phyloP scores from a whole-genome alignment of 208 protist species.

The Zelonia costaricensis region DNA sequence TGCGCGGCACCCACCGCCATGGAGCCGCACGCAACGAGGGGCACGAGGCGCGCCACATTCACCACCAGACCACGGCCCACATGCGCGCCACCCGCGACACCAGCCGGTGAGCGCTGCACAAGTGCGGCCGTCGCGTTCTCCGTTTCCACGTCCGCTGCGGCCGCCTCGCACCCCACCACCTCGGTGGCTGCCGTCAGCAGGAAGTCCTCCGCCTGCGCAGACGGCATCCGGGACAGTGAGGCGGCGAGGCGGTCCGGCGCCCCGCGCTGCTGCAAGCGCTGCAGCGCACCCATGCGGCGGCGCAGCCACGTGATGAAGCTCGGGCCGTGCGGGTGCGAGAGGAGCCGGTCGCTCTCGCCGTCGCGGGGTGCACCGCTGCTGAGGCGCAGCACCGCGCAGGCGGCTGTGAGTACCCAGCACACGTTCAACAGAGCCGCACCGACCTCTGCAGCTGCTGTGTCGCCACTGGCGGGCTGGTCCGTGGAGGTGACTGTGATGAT shows the following conservation, averaged over 20 bases:
- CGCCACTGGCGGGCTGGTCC: background rate
- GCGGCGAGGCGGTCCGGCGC: background rate
- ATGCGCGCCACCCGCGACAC: too few relatives aligned
- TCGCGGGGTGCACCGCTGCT: constrained; percentile 15
- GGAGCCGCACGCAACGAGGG: constrained; percentile 20
- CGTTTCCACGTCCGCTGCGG: too few relatives aligned
- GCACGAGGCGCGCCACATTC: constrained; percentile 9
- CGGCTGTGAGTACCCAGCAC: constrained; percentile 15
- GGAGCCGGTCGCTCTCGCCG: background rate
- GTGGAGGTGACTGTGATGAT: too few relatives aligned
- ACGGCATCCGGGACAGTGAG: background rate
- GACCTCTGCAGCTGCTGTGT: background rate
- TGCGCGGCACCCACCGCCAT: constrained; percentile 12
- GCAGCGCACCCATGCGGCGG: constrained; percentile 2
- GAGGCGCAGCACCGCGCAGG: constrained; percentile 19
- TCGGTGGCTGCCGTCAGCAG: background rate
- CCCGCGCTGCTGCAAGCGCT: background rate
- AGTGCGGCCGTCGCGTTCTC: too few relatives aligned
- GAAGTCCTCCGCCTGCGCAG: background rate
- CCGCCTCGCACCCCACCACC: background rate
- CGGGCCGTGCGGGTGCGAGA: background rate
- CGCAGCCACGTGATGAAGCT: constrained; percentile 18
- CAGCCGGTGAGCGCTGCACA: too few relatives aligned
- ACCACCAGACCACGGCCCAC: background rate
- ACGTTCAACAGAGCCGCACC: too few relatives aligned